phyloP scores from a whole-genome alignment of 2,329 filamentous ascomycete species.

The Neoascochyta sp. region DNA sequence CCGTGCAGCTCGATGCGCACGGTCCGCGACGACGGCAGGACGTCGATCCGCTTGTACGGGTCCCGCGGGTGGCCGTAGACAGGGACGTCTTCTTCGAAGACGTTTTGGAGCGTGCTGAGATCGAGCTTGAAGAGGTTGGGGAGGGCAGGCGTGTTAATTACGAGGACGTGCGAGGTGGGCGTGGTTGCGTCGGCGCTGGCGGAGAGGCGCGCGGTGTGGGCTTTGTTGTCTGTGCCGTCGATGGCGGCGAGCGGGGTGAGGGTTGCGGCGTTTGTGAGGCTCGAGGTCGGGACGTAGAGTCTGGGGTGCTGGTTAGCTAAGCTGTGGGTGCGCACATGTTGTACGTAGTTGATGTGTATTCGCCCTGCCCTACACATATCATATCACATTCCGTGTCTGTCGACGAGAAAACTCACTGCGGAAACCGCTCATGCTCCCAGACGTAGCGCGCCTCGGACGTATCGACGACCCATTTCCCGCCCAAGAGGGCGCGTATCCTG shows the following conservation, averaged over 20 bases:
- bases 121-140: constrained; percentile 30
- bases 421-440: constrained; percentile 39
- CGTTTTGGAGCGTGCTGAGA: constrained; percentile 39
- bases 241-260: constrained; percentile 12
- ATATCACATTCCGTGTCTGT: not conserved
- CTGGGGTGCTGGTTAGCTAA: no score
- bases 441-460: constrained; percentile 33
- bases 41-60: constrained; percentile 63
- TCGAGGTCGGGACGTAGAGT: constrained; percentile 26
- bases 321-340: no score
- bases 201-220: constrained; percentile 20
- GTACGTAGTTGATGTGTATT: constrained; percentile 14
- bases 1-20: constrained; percentile 52
- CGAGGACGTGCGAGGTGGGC: constrained; percentile 21
- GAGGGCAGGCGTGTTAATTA: constrained; percentile 24
- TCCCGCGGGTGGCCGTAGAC: constrained; percentile 64
- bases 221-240: constrained; percentile 16
- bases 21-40: constrained; percentile 53
- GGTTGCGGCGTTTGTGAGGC: constrained; percentile 16
- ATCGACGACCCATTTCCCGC: constrained; percentile 33
- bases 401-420: constrained; percentile 19
- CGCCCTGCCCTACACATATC: no score
- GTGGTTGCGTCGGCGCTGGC: constrained; percentile 17
- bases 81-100: constrained; percentile 58
- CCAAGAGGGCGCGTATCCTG: constrained; percentile 32